phyloP scores from a whole-genome alignment of 768 basidiomycete genomes.

The Sporobolomyces roseus region DNA sequence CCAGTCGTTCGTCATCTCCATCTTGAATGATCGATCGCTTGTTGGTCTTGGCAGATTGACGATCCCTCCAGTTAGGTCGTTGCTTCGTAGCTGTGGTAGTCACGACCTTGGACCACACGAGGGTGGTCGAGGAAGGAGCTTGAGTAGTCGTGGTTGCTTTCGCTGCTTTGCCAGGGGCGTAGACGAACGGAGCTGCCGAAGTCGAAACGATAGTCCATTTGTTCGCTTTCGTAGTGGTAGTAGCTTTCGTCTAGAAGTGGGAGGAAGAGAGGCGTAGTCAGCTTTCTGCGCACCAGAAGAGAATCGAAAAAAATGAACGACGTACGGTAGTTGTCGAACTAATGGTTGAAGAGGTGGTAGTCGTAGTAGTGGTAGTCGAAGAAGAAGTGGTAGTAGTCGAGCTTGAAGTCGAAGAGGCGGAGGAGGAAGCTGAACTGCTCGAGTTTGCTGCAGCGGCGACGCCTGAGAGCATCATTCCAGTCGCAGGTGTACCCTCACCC shows the following conservation, averaged over 20 bases:
- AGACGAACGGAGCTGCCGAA: constrained; percentile 6
- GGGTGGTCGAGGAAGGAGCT: background rate
- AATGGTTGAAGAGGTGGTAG: too few relatives aligned
- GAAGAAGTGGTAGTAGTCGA: too few relatives aligned
- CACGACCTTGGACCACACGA: constrained; percentile 2
- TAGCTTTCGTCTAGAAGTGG: too few relatives aligned
- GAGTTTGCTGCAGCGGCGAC: constrained; percentile 2
- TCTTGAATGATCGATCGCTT: constrained; percentile 22
- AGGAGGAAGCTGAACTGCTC: background rate
- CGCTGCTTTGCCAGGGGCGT: constrained; percentile 9
- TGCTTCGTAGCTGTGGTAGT: too few relatives aligned
- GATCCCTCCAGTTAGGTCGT: too few relatives aligned
- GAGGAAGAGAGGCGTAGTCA: too few relatives aligned
- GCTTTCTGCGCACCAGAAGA: too few relatives aligned
- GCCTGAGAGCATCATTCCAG: constrained; percentile 9
- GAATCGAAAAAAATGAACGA: too few relatives aligned
- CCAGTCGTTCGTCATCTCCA: constrained; percentile 6
- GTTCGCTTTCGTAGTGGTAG: too few relatives aligned
- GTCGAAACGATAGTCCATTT: background rate
- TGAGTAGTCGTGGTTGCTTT: constrained; percentile 1
- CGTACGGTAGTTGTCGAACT: too few relatives aligned
- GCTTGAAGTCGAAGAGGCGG: background rate
- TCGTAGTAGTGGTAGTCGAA: too few relatives aligned
- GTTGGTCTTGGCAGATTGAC: too few relatives aligned
- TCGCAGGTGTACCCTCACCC: background rate